These are phyloP conservation scores for Nicotiana undulata DNA, from an alignment of 257 asterid genomes.

Conservation along the genomic window DNA sequence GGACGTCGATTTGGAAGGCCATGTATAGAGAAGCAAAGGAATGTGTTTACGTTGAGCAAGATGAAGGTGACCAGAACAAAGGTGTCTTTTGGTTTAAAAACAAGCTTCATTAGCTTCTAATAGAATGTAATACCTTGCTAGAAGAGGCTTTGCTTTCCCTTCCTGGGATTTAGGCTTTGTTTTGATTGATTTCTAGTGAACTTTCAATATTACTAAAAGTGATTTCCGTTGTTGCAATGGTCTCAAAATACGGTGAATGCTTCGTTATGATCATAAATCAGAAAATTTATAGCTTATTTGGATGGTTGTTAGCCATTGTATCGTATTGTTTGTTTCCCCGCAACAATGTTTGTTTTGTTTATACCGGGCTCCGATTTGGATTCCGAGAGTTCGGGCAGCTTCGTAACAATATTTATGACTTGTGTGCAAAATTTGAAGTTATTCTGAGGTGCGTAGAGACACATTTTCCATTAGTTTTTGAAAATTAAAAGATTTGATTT, in stretches of 20 bases:
- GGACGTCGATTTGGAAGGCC: conserved; percentile 54
- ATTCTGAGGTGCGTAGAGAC: too few relatives aligned
- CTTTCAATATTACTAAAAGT: neutral
- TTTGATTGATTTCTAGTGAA: neutral
- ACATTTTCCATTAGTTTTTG: too few relatives aligned
- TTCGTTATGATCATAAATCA: neutral
- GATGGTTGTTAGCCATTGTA: too few relatives aligned
- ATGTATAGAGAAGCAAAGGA: conserved; percentile 72
- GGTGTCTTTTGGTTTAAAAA: conserved; percentile 80
- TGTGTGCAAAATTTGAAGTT: too few relatives aligned
- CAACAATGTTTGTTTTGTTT: too few relatives aligned
- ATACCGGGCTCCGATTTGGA: too few relatives aligned
- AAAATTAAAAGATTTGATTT: too few relatives aligned
- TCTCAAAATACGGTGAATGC: neutral
- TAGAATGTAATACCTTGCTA: neutral
- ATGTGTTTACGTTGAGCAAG: conserved; percentile 64
- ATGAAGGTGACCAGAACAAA: conserved; percentile 46
- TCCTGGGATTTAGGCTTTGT: neutral
- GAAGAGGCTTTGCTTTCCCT: neutral
- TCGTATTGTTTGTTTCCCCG: too few relatives aligned
- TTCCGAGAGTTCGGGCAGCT: too few relatives aligned
- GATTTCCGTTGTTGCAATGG: neutral
- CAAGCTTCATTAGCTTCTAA: conserved; percentile 28
- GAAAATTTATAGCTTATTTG: too few relatives aligned
- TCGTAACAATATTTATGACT: too few relatives aligned